These are phyloP conservation scores for Alternaria triticina DNA, from an alignment of 2,329 filamentous ascomycete genomes.

Conservation along the genomic window DNA sequence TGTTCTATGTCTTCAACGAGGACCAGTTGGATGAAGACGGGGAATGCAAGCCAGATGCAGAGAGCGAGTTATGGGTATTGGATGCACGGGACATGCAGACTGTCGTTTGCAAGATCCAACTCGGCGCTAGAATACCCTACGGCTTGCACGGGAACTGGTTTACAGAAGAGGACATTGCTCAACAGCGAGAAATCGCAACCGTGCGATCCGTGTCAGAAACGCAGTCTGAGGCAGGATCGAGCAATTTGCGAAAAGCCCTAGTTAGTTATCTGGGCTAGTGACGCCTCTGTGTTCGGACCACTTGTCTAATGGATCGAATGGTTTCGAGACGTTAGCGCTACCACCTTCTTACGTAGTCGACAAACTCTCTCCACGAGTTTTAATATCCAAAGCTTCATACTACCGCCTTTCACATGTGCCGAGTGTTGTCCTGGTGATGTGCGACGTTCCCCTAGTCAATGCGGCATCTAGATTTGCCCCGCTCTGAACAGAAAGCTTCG, in stretches of 20 bases:
- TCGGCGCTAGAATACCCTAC: constrained; percentile 74
- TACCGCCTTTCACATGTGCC: not conserved
- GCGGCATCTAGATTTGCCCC: not conserved
- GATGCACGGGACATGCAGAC: constrained; percentile 68
- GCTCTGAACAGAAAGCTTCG: not conserved
- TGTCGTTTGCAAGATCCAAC: constrained; percentile 62
- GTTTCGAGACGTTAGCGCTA: not conserved
- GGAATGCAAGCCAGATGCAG: constrained; percentile 48
- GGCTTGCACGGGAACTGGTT: constrained; percentile 61
- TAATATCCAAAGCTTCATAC: not conserved
- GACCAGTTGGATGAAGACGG: constrained; percentile 63
- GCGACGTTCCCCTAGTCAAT: not conserved
- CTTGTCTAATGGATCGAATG: not conserved
- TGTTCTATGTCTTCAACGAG: constrained; percentile 75
- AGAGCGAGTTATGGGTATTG: constrained; percentile 72
- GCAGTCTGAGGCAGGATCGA: constrained; percentile 7
- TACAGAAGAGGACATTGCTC: constrained; percentile 40
- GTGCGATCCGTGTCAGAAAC: constrained; percentile 25
- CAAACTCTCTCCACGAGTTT: not conserved
- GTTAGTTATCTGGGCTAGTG: constrained; percentile 16
- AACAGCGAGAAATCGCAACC: constrained; percentile 35
- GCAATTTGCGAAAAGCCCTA: constrained; percentile 16
- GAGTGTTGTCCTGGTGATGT: not conserved
- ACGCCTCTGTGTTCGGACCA: constrained; percentile 2
- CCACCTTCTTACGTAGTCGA: not conserved